Evolutionary conservation across 306 rosid species (phyloP), one percentile per base, ranked within the genome.

Genomic region (Begonia fuchsioides): DNA sequence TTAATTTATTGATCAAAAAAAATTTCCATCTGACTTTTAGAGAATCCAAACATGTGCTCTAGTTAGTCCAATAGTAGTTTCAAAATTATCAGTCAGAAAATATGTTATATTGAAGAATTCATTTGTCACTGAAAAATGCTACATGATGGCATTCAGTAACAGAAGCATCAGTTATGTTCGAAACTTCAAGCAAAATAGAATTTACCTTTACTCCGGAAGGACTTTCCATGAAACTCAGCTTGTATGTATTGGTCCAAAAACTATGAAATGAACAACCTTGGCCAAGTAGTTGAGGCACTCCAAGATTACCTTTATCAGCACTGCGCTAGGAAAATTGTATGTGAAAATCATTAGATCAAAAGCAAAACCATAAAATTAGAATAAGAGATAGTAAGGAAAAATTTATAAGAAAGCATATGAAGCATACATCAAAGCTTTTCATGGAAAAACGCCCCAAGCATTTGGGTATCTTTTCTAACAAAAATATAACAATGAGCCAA

Each of bases 191-290:
- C 35, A 8, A 20, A 40, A 39, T 44, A 47, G 14, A 52, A 53
- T 70, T 19, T 8, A 81, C 95, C 94, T 90, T 90, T 49, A 90
- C 58, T 51, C 98, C 98, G 38, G 95, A 84, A 32, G 98, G 95
- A 58, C 69, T 85, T 71, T 81, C 98, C 86, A 80, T 85, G 73
- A 90, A 85, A 70, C 82, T 81, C 60, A 90, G 95, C 73, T 90
- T 90, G 75, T 81, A 90, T 8, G 95, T 76, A 56, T 90, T 90
- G 17, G 98, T 85, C 38, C 73, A 65, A 47, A 90, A 90, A 76
- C 98, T 85, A 50, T 90, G 98, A 72, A 90, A 85, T n/a, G 95
- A 90, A 62, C 98, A 90, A 46, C 98, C 98, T 71, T 90, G 94
- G 44, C 98, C 98, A 9, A 94, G 86, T 66, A 90, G 67, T 63